A percentile compares a stretch with the other conserved stretches of the same genome.
Conservation (phyloP, 2,329 filamentous ascomycete genomes). For the Diaporthe sp. region DNA sequence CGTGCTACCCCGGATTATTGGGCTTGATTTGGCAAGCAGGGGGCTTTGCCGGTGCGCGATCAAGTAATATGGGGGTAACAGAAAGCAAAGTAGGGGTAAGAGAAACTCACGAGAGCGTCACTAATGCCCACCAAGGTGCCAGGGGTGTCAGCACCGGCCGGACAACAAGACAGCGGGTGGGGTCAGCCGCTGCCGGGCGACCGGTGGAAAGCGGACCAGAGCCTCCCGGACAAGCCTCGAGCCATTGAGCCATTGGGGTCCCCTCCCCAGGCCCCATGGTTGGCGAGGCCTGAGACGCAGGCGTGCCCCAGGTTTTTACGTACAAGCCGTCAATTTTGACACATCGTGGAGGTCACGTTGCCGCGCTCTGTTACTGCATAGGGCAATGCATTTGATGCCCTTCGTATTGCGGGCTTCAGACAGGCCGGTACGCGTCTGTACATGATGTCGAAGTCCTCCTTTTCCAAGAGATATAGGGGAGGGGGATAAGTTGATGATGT, state of each 20-base stretch:
- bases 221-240: conserved; percentile 18
- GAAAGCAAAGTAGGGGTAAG: conserved; percentile 42
- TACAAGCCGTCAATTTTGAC: conserved; percentile 39
- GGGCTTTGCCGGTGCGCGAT: conserved; percentile 23
- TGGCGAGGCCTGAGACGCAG: conserved; percentile 25
- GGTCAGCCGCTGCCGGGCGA: conserved; percentile 39
- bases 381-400: conserved; percentile 8
- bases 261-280: conserved; percentile 4
- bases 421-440: conserved; percentile 16
- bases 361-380: conserved; percentile 31
- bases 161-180: conserved; percentile 38
- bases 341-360: conserved; percentile 42
- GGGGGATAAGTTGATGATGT: background rate
- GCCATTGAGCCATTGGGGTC: background rate
- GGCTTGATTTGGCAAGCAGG: conserved; percentile 13
- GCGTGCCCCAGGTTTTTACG: conserved; percentile 36
- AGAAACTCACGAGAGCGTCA: conserved; percentile 37
- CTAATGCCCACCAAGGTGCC: conserved; percentile 12
- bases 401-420: background rate
- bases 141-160: conserved; percentile 35
- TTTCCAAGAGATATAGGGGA: background rate
- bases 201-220: conserved; percentile 22
- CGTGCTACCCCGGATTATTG: conserved; percentile 39
- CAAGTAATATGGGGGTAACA: conserved; percentile 42
- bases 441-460: conserved; percentile 4